Percentiles rank a stretch among this genome's conserved stretches.
phyloP scores from a whole-genome alignment of 305 asterid species.

The Rubia occidens region DNA sequence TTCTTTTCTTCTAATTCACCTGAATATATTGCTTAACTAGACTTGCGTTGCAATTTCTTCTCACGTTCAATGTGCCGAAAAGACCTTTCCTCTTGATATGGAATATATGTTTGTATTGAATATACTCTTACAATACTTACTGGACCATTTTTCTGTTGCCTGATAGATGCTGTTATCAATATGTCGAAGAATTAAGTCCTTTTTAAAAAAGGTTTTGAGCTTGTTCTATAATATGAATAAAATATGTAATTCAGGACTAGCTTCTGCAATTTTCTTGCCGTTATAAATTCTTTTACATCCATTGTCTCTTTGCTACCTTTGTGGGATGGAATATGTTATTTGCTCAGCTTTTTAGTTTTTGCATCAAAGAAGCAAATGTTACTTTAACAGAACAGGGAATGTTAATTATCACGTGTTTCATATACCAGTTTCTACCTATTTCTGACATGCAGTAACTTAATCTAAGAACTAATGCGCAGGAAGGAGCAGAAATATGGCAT shows the following conservation, averaged over 20 bases:
- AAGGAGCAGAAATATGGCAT: conserved; percentile 73
- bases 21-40: neutral
- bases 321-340: neutral
- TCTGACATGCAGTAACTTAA: neutral
- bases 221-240: neutral
- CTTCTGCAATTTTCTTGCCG: neutral
- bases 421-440: neutral
- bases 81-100: neutral
- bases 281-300: neutral
- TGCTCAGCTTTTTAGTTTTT: no score
- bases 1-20: neutral
- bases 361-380: neutral
- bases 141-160: neutral
- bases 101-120: neutral
- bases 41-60: conserved; percentile 1
- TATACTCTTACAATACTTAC: neutral
- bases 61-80: neutral
- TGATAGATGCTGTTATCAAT: neutral
- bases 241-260: neutral
- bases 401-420: neutral
- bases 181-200: neutral
- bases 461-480: conserved; percentile 36
- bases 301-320: neutral
- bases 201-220: neutral
- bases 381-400: neutral